Percentiles rank a stretch among this genome's conserved stretches.
These are phyloP conservation scores for Bolboschoenus planiculmis DNA, from an alignment of 176 grass and related monocot species.

Conservation along the genomic window DNA sequence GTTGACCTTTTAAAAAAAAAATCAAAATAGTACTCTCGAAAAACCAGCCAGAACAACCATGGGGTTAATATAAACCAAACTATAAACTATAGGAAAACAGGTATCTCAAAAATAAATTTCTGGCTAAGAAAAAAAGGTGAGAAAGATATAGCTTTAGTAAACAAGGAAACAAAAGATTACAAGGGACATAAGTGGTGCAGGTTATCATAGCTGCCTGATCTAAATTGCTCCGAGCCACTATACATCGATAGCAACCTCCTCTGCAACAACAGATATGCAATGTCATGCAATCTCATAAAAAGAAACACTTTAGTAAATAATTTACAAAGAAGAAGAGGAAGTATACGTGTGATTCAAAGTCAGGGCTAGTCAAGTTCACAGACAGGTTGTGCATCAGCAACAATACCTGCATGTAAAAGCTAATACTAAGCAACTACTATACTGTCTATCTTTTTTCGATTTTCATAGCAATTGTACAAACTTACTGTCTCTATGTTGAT, in stretches of 20 bases:
- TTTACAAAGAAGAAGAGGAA: neutral
- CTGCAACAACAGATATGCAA: slow-evolving; percentile 27
- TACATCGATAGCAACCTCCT: slow-evolving; percentile 42
- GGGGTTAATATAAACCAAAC: neutral
- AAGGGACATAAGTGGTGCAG: slow-evolving; percentile 26
- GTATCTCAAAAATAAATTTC: neutral
- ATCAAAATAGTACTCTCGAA: neutral
- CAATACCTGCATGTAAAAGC: slow-evolving; percentile 49
- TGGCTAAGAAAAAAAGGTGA: neutral
- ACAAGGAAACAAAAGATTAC: slow-evolving; percentile 25
- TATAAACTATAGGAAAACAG: neutral
- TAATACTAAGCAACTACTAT: neutral
- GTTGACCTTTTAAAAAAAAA: neutral
- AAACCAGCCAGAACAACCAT: neutral
- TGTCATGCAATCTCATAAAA: slow-evolving; percentile 6
- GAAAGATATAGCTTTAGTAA: neutral
- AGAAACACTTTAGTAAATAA: neutral
- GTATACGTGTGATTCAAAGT: slow-evolving; percentile 83
- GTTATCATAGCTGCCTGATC: slow-evolving; percentile 23
- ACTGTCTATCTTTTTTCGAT: neutral
- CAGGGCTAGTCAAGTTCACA: slow-evolving; percentile 60
- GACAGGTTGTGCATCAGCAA: slow-evolving; percentile 82
- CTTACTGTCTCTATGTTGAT: slow-evolving; percentile 85
- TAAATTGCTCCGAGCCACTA: slow-evolving; percentile 26
- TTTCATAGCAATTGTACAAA: neutral